These are phyloP conservation scores for Chlorokybus atmophyticus DNA, from an alignment of 139 green algal species.

Conservation along the genomic window DNA sequence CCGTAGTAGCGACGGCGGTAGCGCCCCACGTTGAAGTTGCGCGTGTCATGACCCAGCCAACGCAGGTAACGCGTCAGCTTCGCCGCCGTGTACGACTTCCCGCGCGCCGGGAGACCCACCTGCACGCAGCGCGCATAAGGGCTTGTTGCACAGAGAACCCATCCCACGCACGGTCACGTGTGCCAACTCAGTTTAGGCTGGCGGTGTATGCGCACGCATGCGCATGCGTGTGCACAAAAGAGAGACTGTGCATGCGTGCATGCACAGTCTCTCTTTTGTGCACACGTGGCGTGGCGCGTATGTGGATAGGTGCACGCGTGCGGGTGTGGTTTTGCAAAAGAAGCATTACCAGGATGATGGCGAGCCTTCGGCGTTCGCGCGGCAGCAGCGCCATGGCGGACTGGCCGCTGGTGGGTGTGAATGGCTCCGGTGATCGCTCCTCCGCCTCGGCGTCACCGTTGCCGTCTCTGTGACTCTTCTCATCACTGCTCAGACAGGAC, in stretches of 20 bases:
- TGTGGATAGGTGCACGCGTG: neutral
- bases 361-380: conserved; percentile 17
- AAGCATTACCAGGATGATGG: conserved; percentile 24
- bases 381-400: conserved; percentile 21
- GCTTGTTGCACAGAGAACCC: neutral
- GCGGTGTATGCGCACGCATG: neutral
- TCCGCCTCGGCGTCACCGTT: conserved; percentile 12
- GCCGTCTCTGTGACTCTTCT: neutral
- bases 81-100: conserved; percentile 89
- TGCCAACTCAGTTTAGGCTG: neutral
- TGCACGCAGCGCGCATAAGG: too few relatives aligned
- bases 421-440: conserved; percentile 17
- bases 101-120: conserved; percentile 67
- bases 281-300: neutral
- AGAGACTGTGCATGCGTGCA: neutral
- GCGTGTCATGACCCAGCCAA: conserved; percentile 74
- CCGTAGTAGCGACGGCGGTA: conserved; percentile 19
- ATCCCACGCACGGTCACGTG: neutral
- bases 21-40: conserved; percentile 89
- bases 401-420: conserved; percentile 6
- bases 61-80: conserved; percentile 49
- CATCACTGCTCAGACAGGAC: neutral
- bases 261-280: neutral
- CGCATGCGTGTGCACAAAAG: neutral
- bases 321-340: neutral